A percentile compares a stretch with the other conserved stretches of the same genome.
These are phyloP conservation scores for Stromatinia cepivora DNA, from an alignment of 2,329 filamentous ascomycete genomes.

Conservation along the genomic window DNA sequence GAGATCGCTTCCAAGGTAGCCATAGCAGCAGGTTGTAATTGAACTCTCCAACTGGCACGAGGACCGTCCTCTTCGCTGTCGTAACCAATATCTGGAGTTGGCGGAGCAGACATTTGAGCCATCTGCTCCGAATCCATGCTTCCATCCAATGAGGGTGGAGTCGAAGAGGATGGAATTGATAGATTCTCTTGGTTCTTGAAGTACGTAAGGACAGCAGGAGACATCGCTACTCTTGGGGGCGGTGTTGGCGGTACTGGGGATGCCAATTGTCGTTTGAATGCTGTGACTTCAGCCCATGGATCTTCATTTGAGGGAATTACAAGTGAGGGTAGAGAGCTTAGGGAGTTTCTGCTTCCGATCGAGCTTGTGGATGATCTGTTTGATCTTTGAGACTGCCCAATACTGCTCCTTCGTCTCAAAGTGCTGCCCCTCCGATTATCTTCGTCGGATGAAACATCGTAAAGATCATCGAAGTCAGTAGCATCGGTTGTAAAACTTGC, in stretches of 20 bases:
- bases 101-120: constrained; percentile 77
- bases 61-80: constrained; percentile 56
- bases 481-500: constrained; percentile 62
- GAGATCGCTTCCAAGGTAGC: constrained; percentile 77
- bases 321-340: constrained; percentile 48
- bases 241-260: constrained; percentile 65
- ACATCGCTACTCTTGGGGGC: constrained; percentile 70
- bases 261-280: constrained; percentile 48
- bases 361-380: constrained; percentile 37
- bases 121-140: constrained; percentile 87
- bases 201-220: constrained; percentile 70
- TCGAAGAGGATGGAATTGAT: constrained; percentile 72
- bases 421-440: constrained; percentile 55
- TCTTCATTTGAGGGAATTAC: constrained; percentile 50
- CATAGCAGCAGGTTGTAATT: constrained; percentile 76
- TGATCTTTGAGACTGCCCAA: constrained; percentile 33
- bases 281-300: constrained; percentile 49
- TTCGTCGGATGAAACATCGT: constrained; percentile 76
- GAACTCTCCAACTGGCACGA: constrained; percentile 65
- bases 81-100: constrained; percentile 72
- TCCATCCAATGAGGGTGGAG: constrained; percentile 80
- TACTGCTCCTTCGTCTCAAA: constrained; percentile 29
- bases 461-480: constrained; percentile 82
- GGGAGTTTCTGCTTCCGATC: constrained; percentile 35
- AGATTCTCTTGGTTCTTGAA: constrained; percentile 71